Evolutionary conservation across 768 basidiomycete genomes (phyloP).

Genomic region (Suillus fuscotomentosus): DNA sequence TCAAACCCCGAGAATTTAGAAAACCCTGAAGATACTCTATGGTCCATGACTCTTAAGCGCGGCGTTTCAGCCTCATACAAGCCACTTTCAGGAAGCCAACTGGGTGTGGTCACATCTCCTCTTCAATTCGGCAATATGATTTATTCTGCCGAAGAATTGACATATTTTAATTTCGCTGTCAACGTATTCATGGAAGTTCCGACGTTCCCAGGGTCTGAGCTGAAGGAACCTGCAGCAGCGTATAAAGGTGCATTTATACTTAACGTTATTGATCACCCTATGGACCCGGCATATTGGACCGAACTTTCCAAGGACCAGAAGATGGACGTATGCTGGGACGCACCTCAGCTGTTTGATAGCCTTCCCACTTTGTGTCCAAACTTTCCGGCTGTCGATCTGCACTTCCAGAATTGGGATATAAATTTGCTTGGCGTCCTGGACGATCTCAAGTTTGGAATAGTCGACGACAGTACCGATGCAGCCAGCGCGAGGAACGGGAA

Average conservation of each 20-base stretch:
- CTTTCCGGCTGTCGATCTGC: slow-evolving; percentile 13
- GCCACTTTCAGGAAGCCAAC: background rate
- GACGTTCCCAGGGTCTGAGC: background rate
- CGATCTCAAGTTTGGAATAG: background rate
- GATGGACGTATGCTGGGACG: slow-evolving; percentile 5
- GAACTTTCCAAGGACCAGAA: slow-evolving; percentile 8
- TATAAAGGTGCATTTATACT: slow-evolving; percentile 29
- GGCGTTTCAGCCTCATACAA: slow-evolving; percentile 13
- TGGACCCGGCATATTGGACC: slow-evolving; percentile 7
- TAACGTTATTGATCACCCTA: background rate
- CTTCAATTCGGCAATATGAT: background rate
- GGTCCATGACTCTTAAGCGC: slow-evolving; percentile 11
- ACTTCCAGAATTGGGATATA: slow-evolving; percentile 21
- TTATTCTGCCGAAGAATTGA: slow-evolving; percentile 14
- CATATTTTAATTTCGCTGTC: slow-evolving; percentile 18
- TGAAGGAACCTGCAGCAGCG: slow-evolving; percentile 6
- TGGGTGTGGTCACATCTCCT: background rate
- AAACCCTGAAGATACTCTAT: slow-evolving; percentile 12
- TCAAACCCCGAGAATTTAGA: background rate
- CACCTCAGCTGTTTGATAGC: slow-evolving; percentile 1
- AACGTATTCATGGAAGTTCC: slow-evolving; percentile 22
- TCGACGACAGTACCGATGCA: background rate
- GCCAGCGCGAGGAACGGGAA: background rate
- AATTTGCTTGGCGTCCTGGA: slow-evolving; percentile 16
- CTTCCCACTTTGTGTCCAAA: slow-evolving; percentile 4